A percentile compares a stretch with the other conserved stretches of the same genome.
phyloP scores from a whole-genome alignment of 2,329 filamentous ascomycete genomes.

The Hansfordia pulvinata region DNA sequence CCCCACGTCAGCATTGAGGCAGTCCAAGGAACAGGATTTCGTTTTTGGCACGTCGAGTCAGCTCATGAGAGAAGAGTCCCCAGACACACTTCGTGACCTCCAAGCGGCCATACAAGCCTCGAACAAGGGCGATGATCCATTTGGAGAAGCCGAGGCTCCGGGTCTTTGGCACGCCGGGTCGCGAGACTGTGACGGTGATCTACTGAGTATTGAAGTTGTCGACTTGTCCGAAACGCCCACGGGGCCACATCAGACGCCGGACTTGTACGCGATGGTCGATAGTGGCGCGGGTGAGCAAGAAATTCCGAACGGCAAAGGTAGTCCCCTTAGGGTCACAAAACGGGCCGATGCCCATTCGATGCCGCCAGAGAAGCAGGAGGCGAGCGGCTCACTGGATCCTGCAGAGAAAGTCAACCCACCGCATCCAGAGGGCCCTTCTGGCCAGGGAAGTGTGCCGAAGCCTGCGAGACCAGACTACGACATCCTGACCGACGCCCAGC shows the following conservation, averaged over 20 bases:
- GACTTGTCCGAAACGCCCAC: conserved; percentile 37
- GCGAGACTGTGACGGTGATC: conserved; percentile 48
- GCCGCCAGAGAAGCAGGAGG: no score
- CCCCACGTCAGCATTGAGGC: conserved; percentile 51
- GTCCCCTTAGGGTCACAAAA: no score
- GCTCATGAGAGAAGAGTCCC: conserved; percentile 59
- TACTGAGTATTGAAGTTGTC: conserved; percentile 49
- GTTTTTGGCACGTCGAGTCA: conserved; percentile 83
- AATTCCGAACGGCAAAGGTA: no score
- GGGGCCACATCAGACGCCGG: conserved; percentile 4
- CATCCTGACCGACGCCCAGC: conserved; percentile 45
- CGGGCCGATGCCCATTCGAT: no score
- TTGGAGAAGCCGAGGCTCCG: conserved; percentile 16
- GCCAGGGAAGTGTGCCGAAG: no score
- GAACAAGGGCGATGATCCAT: conserved; percentile 28
- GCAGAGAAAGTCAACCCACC: no score
- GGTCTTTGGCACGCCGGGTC: conserved; percentile 61
- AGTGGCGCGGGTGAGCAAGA: no score
- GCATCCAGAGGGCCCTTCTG: no score
- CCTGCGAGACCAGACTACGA: conserved; percentile 39
- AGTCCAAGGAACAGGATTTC: conserved; percentile 58
- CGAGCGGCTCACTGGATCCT: no score
- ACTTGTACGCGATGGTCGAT: conserved; percentile 12
- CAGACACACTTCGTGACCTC: conserved; percentile 47
- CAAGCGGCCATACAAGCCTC: conserved; percentile 49